Evolutionary conservation across 106 monocot genomes (phyloP).

Genomic region (Phalaenopsis aphrodite): DNA sequence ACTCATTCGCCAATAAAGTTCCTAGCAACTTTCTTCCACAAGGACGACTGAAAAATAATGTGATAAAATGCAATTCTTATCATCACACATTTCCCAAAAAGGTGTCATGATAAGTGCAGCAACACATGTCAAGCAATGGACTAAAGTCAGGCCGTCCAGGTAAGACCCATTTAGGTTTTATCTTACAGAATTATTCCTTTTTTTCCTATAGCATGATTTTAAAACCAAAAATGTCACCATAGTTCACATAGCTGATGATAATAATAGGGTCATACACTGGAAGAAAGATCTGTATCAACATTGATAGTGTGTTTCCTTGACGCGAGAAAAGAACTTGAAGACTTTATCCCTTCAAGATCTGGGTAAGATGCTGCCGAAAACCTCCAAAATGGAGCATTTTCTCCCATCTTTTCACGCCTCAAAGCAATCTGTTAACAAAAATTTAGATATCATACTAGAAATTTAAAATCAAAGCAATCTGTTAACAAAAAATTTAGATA

Average conservation of each 20-base stretch:
- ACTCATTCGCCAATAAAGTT: background rate
- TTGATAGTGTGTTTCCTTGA: conserved; percentile 15
- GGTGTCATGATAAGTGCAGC: background rate
- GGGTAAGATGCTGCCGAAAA: conserved; percentile 97
- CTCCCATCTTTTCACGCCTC: conserved; percentile 86
- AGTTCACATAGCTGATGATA: background rate
- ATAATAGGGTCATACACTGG: conserved; percentile 31
- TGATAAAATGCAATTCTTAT: background rate
- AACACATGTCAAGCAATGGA: background rate
- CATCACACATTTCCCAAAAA: background rate
- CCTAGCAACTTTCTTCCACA: background rate
- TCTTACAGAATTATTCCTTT: background rate
- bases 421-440: conserved; percentile 66
- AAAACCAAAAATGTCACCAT: background rate
- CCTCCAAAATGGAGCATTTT: conserved; percentile 82
- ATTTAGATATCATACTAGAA: background rate
- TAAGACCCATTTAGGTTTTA: background rate
- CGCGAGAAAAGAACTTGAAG: conserved; percentile 25
- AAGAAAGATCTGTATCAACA: conserved; percentile 32
- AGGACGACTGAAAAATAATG: background rate
- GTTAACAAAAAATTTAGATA: conserved; percentile 1
- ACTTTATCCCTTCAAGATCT: conserved; percentile 42
- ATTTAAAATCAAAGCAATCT: conserved; percentile 72
- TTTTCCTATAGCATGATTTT: background rate
- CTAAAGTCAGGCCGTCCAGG: background rate